Evolutionary conservation across 2,329 filamentous ascomycete genomes (phyloP).

Genomic region (Stagonosporopsis rhizophila): DNA sequence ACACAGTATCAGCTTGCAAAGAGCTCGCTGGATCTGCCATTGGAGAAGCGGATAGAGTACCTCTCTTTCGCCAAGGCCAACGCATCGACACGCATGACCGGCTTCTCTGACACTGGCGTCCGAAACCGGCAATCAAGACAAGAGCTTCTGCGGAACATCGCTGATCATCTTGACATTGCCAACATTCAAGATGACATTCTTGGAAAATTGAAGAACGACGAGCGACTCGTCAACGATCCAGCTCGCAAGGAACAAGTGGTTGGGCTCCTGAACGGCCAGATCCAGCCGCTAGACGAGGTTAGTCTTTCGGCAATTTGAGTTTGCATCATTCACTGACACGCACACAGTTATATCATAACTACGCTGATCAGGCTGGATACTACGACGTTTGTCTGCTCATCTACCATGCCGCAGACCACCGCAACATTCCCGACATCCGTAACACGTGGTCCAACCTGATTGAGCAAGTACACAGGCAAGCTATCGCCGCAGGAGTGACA

Average conservation of each 20-base stretch:
- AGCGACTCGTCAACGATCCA: constrained; percentile 63
- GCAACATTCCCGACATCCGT: constrained; percentile 82
- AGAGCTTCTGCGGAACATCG: constrained; percentile 81
- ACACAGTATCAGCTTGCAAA: constrained; percentile 85
- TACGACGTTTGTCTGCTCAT: constrained; percentile 93
- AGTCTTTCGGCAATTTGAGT: constrained; percentile 45
- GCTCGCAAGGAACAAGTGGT: constrained; percentile 71
- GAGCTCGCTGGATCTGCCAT: constrained; percentile 78
- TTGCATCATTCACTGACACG: constrained; percentile 20
- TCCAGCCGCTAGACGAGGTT: constrained; percentile 79
- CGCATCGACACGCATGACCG: constrained; percentile 80
- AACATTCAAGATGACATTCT: constrained; percentile 94
- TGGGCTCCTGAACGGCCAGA: constrained; percentile 74
- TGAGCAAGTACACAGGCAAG: constrained; percentile 65
- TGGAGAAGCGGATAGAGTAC: constrained; percentile 87
- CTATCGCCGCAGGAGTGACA: constrained; percentile 54
- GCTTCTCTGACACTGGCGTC: constrained; percentile 63
- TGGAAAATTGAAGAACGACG: constrained; percentile 76
- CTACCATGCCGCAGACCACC: constrained; percentile 89
- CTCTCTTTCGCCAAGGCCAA: constrained; percentile 92
- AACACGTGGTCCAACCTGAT: constrained; percentile 86
- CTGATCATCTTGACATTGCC: constrained; percentile 86
- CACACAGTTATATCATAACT: constrained; percentile 84
- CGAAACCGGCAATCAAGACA: constrained; percentile 77
- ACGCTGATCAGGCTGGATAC: constrained; percentile 89